Percentiles rank a stretch among this genome's conserved stretches.
Evolutionary conservation across 1,139 yeast species (phyloP).

Genomic region (Suhomyces yuchorum): DNA sequence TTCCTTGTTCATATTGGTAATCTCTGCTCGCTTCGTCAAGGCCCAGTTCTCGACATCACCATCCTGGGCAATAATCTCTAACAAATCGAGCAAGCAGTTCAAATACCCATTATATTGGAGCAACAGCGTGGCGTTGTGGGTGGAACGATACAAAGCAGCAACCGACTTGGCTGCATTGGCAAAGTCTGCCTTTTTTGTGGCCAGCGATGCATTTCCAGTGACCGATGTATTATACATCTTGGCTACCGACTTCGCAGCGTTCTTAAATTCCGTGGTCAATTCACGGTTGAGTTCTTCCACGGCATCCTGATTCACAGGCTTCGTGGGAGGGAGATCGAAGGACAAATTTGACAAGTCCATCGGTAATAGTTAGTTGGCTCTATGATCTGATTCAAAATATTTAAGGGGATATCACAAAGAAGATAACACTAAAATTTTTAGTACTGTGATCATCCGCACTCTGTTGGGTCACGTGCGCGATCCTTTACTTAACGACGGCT

Average conservation of each 20-base stretch:
- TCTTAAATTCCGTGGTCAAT: conserved; percentile 43
- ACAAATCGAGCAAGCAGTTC: conserved; percentile 56
- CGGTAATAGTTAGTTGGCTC: not conserved
- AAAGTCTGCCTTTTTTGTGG: conserved; percentile 47
- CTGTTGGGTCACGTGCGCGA: conserved; percentile 7
- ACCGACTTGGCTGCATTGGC: conserved; percentile 67
- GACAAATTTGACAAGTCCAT: conserved; percentile 64
- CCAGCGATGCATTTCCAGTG: conserved; percentile 15
- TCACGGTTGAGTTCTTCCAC: conserved; percentile 48
- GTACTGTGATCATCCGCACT: conserved; percentile 4
- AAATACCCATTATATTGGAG: conserved; percentile 56
- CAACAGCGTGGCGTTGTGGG: conserved; percentile 47
- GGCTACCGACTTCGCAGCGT: conserved; percentile 50
- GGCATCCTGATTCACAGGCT: conserved; percentile 46
- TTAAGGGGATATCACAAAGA: conserved; percentile 1
- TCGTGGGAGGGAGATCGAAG: conserved; percentile 51
- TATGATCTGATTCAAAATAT: not conserved
- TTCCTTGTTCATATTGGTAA: conserved; percentile 28
- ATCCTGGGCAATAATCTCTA: conserved; percentile 46
- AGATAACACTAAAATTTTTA: conserved; percentile 3
- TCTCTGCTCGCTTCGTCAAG: conserved; percentile 49
- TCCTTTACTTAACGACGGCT: not conserved
- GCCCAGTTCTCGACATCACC: conserved; percentile 59
- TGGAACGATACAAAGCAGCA: conserved; percentile 58
- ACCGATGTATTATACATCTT: conserved; percentile 38